Base-by-base conservation (phyloP, 768 basidiomycete genomes). In the Leucocoprinus leucothites region DNA sequence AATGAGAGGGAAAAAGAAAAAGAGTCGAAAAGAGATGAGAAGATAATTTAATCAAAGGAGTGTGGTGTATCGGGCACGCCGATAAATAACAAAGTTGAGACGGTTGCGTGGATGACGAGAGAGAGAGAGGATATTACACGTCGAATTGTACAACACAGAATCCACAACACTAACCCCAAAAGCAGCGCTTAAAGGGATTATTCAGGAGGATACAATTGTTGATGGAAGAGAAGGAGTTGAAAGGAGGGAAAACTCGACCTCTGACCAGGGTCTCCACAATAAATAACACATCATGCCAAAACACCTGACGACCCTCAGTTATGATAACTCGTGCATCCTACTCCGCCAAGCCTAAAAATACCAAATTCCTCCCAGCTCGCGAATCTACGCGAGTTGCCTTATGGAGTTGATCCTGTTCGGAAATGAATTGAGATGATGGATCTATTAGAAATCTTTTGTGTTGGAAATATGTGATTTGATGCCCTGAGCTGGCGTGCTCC, bases 1-100 rank as follows among this genome's bases (percentile, higher is more conserved):
- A 28, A n/a, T 35, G 16, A 31, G 22, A 40, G n/a, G 22, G 21
- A 38, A 41, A 14, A 25, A 38, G 34, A 49, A 35, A 38, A 19
- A 36, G 36, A 13, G 36, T 43, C 14, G 26, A 28, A 31, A 18
- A 4, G 22, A 50, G 35, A 50, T 26, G 43, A 38, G 35, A 21
- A n/a, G 51, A 52, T 52, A 52, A 35, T 31, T 43, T 52, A 31
- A 51, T 35, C 42, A 52, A 52, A 52, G 19, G 51, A 52, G 42
- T 44, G 51, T 52, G 51, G 18, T 28, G 51, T n/a, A 31, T 41
- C 38, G 41, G 42, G 13, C 28, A 18, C 24, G 41, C 51, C 42
- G 28, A 52, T 9, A 42, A 40, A 19, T n/a, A 18, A 7, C n/a
- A 24, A n/a, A 6, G 2, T 7, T 7, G 13, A 46, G 25, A 24